Percentiles rank a stretch among this genome's conserved stretches.
Evolutionary conservation across 257 asterid genomes (phyloP).

Genomic region (Salvia splendens): DNA sequence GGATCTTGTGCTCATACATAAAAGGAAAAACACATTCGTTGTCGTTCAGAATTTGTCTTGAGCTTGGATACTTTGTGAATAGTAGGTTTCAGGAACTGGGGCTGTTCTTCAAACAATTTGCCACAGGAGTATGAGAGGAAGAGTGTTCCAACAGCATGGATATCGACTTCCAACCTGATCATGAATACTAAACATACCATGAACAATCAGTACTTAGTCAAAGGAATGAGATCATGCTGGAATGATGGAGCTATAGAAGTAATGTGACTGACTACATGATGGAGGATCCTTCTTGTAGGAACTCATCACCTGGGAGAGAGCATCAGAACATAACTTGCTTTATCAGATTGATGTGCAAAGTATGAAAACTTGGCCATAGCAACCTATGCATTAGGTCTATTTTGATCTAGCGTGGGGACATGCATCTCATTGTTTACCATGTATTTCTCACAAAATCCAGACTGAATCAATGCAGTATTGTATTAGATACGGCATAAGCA

Average conservation of each 20-base stretch:
- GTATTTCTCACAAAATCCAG: neutral
- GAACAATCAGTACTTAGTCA: slow-evolving; percentile 26
- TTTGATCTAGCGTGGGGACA: slow-evolving; percentile 3
- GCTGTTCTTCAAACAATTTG: neutral
- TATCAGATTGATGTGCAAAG: slow-evolving; percentile 19
- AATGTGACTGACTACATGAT: no score
- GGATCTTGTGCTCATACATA: neutral
- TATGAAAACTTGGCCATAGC: slow-evolving; percentile 18
- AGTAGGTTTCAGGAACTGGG: slow-evolving; percentile 4
- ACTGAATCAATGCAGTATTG: slow-evolving; percentile 2
- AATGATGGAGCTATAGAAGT: no score
- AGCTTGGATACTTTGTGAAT: neutral
- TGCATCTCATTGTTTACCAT: neutral
- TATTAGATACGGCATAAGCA: neutral
- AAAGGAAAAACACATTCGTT: neutral
- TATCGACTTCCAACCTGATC: no score
- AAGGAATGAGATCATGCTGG: no score
- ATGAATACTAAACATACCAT: neutral
- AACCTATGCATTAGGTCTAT: slow-evolving; percentile 23
- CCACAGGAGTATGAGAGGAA: neutral
- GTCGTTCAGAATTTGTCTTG: neutral
- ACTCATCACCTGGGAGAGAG: slow-evolving; percentile 40
- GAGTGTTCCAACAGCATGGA: neutral
- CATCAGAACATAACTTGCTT: slow-evolving; percentile 17
- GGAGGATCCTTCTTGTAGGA: slow-evolving; percentile 38